These are phyloP conservation scores for Hypoxylon sp. DNA, from an alignment of 2,329 filamentous ascomycete genomes.

Conservation along the genomic window DNA sequence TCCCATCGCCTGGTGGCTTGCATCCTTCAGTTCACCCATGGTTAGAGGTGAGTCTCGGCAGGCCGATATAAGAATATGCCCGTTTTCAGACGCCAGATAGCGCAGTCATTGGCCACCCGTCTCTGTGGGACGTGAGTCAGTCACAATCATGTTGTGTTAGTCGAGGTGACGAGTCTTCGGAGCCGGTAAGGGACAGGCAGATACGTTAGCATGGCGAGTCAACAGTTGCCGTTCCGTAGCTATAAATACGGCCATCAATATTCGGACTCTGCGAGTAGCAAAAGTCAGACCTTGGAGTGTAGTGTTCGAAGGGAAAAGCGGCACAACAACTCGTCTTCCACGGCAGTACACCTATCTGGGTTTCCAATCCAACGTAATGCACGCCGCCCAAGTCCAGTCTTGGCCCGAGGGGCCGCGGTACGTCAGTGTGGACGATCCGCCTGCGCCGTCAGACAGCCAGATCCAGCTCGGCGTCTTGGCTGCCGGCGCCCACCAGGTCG, in stretches of 20 bases:
- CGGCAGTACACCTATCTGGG: neutral
- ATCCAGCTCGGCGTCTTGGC: conserved; percentile 61
- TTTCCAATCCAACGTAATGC: conserved; percentile 32
- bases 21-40: conserved; percentile 1
- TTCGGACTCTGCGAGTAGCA: neutral
- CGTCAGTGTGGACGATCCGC: conserved; percentile 47
- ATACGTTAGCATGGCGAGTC: neutral
- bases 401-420: conserved; percentile 44
- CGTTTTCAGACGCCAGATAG: neutral
- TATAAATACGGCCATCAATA: neutral
- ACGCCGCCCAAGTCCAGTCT: conserved; percentile 39
- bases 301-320: neutral
- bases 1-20: conserved; percentile 1
- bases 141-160: too few species aligned
- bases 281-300: neutral
- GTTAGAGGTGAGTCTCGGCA: conserved; percentile 4
- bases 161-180: neutral
- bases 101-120: conserved; percentile 2
- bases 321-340: neutral
- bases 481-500: conserved; percentile 60
- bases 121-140: conserved; percentile 2
- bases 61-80: conserved; percentile 7
- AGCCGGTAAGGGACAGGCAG: neutral
- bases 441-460: conserved; percentile 48
- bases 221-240: neutral